phyloP scores from a whole-genome alignment of 495 filamentous ascomycete species.

The Podospora pseudocomata region DNA sequence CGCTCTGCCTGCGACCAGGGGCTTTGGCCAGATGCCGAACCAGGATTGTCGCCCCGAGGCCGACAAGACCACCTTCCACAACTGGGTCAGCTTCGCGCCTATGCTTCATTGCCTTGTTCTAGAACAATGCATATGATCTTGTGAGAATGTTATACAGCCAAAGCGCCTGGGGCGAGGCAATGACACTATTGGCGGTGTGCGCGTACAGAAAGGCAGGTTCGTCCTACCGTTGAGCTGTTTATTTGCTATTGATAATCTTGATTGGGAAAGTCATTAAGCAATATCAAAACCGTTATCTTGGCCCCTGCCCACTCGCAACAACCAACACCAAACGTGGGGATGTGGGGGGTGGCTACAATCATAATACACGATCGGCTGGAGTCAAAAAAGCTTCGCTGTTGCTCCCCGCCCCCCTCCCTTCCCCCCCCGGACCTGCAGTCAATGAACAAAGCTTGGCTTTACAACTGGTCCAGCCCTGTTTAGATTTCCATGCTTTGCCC shows the following conservation, averaged over 20 bases:
- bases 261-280: neutral
- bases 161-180: neutral
- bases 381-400: neutral
- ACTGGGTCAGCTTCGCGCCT: neutral
- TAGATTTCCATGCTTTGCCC: neutral
- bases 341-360: neutral
- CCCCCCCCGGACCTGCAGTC: neutral
- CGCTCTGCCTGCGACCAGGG: neutral
- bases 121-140: neutral
- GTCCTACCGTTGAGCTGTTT: neutral
- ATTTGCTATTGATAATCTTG: neutral
- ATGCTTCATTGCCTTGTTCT: neutral
- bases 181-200: neutral
- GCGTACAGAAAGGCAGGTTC: neutral
- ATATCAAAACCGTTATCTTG: neutral
- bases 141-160: neutral
- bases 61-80: neutral
- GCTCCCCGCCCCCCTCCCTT: too few species aligned
- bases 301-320: neutral
- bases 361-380: neutral
- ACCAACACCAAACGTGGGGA: neutral
- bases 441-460: neutral
- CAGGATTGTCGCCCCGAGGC: constrained; percentile 3
- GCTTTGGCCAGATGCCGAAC: constrained; percentile 5
- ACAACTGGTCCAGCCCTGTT: neutral